Evolutionary conservation across 345 rosid genomes (phyloP).

Genomic region (Tarenaya hassleriana): DNA sequence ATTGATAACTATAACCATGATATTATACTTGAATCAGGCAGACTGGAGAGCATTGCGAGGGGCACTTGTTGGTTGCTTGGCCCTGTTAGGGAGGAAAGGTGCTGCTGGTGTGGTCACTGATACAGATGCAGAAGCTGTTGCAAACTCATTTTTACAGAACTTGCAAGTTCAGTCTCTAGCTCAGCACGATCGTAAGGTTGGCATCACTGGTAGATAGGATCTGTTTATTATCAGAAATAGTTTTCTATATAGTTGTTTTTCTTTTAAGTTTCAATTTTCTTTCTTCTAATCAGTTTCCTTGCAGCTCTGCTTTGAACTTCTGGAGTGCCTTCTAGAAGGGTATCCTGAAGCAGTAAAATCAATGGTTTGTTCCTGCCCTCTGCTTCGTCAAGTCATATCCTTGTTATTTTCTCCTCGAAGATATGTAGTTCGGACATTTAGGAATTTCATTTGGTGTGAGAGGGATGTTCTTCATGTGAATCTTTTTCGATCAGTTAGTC

Average conservation of each 20-base stretch:
- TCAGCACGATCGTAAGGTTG: conserved; percentile 72
- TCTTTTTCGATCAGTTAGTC: not conserved
- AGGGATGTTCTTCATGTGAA: conserved; percentile 6
- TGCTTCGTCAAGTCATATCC: not conserved
- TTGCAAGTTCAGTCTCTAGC: conserved; percentile 77
- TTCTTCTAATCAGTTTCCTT: conserved; percentile 18
- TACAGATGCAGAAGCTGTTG: conserved; percentile 59
- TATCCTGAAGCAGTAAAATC: conserved; percentile 44
- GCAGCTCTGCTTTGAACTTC: conserved; percentile 84
- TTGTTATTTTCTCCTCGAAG: too few relatives aligned
- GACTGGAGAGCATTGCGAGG: conserved; percentile 92
- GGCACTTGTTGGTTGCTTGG: conserved; percentile 90
- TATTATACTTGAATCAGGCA: conserved; percentile 50
- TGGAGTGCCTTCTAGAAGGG: conserved; percentile 65
- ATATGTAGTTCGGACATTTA: not conserved
- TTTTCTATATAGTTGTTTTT: conserved; percentile 10
- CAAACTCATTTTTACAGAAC: conserved; percentile 38
- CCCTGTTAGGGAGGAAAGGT: conserved; percentile 53
- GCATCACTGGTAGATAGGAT: conserved; percentile 4
- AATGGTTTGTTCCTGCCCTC: conserved; percentile 40
- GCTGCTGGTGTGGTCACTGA: conserved; percentile 39
- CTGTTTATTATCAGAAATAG: conserved; percentile 4
- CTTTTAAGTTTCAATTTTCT: conserved; percentile 5
- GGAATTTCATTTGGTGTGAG: not conserved
- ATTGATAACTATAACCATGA: not conserved